Evolutionary conservation across 495 filamentous ascomycete species (phyloP), one percentile per base, ranked within the genome.

Genomic region (Daldinia concentrica): DNA sequence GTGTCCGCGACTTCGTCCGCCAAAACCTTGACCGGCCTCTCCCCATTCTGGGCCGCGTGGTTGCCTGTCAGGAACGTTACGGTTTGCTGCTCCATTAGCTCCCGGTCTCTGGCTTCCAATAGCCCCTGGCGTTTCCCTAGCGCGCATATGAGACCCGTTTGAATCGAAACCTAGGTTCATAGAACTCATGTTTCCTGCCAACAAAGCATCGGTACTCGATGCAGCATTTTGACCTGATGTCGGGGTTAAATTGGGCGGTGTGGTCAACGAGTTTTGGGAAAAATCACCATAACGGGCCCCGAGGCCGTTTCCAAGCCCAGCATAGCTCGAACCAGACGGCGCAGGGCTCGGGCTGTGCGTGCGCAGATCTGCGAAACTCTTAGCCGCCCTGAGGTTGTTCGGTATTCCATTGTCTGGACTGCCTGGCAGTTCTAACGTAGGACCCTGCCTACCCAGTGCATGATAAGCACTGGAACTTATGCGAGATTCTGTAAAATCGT

Each of bases 291-390:
- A 88, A 67, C 87, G 87, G 64, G 70, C 73, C 22, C 72, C 74
- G 2, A 79, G 61, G 62, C 76, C 75, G 54, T 75, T 77, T 34
- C 74, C 76, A 48, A 93, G 81, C 34, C 87, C 84, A 41, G 88
- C 88, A 78, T 95, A 95, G 84, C 92, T 95, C 19, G 91, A 91
- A 12, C 91, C 91, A 4, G 95, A 97, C 3, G 92, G 91, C 17
- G 92, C 94, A 4, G 95, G 95, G 64, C 95, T 98, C 14, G 95
- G 95, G 8, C 94, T 97, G 80, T 94, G 96, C 2, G 95, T 95
- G 66, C 94, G 92, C 68, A 99, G 82, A 78, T 99, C 95, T 50
- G 95, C 95, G 77, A 97, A 97, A 22, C 95, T 98, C 82, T 98
- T 98, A 69, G 96, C 95, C 32, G 91, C 92, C 24, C 95, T 91